These are phyloP conservation scores for Dictyostelium citrinum DNA, from an alignment of 78 protist genomes.

Conservation along the genomic window DNA sequence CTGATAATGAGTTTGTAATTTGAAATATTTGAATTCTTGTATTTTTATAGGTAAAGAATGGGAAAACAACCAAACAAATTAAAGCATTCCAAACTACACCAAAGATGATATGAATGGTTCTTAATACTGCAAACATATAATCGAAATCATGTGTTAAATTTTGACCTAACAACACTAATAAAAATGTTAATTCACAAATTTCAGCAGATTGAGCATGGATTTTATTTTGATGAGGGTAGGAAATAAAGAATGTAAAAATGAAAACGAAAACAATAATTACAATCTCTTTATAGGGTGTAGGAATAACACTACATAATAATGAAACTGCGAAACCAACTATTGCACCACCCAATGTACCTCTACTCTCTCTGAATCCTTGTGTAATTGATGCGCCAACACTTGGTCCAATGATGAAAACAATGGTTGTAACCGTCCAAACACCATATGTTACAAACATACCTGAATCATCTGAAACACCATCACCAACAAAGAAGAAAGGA, in stretches of 20 bases:
- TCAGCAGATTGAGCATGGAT: conserved; percentile 5
- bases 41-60: conserved; percentile 17
- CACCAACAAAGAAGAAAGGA: conserved; percentile 19
- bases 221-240: conserved; percentile 32
- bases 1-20: background rate
- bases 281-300: conserved; percentile 10
- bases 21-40: background rate
- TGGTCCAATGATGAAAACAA: conserved; percentile 16
- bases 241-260: background rate
- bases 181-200: conserved; percentile 17
- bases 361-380: conserved; percentile 14
- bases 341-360: conserved; percentile 41
- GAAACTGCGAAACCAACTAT: conserved; percentile 4
- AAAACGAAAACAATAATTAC: background rate
- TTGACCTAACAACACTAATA: background rate
- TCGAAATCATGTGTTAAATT: background rate
- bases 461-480: background rate
- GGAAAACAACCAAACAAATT: conserved; percentile 2
- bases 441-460: conserved; percentile 22
- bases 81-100: conserved; percentile 45
- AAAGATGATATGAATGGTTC: conserved; percentile 14
- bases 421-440: conserved; percentile 44
- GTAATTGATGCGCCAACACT: conserved; percentile 28
- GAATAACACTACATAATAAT: background rate
- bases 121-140: conserved; percentile 2